These are phyloP conservation scores for Tulasnella sp. DNA, from an alignment of 768 basidiomycete species.

Conservation along the genomic window DNA sequence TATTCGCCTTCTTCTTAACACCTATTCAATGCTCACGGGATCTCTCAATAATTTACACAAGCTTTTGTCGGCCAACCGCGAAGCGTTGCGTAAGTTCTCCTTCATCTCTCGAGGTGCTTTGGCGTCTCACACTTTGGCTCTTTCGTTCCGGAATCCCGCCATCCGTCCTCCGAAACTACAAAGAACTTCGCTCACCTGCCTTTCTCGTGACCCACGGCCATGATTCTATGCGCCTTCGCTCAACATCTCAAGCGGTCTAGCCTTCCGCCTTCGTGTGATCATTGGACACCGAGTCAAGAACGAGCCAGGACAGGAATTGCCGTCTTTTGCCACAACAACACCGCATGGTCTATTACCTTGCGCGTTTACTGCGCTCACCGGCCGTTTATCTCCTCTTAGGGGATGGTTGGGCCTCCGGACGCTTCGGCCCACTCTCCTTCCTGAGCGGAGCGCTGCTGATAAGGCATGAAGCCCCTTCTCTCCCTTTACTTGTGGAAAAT, in stretches of 20 bases:
- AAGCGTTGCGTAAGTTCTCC: neutral
- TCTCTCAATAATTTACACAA: constrained; percentile 7
- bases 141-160: constrained; percentile 9
- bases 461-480: neutral
- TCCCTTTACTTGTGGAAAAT: neutral
- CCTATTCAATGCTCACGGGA: constrained; percentile 6
- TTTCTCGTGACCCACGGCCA: neutral
- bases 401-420: neutral
- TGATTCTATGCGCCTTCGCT: neutral
- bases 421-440: constrained; percentile 7
- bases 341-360: neutral
- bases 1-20: neutral
- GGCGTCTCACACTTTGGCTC: constrained; percentile 8
- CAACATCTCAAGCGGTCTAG: constrained; percentile 1
- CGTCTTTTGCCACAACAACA: neutral
- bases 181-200: neutral
- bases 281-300: constrained; percentile 2
- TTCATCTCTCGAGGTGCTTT: constrained; percentile 6
- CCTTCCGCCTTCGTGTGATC: neutral
- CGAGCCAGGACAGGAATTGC: neutral
- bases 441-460: neutral
- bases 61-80: neutral
- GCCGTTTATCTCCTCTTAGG: neutral
- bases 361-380: neutral
- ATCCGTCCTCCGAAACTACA: neutral